These are phyloP conservation scores for Amphicarpaea edgeworthii DNA, from an alignment of 306 rosid species.

Conservation along the genomic window DNA sequence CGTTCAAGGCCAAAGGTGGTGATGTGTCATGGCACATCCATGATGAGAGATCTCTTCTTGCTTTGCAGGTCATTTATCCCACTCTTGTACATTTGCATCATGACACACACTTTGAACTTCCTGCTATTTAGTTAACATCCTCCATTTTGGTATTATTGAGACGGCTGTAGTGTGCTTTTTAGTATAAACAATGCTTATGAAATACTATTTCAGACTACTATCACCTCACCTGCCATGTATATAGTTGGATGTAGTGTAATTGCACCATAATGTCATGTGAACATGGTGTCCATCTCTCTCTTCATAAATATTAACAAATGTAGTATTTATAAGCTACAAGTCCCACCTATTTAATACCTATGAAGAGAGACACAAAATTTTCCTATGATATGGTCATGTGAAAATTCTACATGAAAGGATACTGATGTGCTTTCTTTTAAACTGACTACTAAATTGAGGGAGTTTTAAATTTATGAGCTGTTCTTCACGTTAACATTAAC, in stretches of 20 bases:
- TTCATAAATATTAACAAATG: no score
- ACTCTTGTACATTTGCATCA: conserved; percentile 29
- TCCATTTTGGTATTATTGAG: background rate
- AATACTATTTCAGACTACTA: background rate
- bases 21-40: conserved; percentile 95
- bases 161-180: background rate
- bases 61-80: conserved; percentile 69
- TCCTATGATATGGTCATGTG: background rate
- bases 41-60: conserved; percentile 92
- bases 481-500: conserved; percentile 3
- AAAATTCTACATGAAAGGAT: background rate
- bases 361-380: background rate
- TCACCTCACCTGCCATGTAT: background rate
- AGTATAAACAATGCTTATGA: background rate
- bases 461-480: conserved; percentile 32
- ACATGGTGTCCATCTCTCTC: background rate
- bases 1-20: conserved; percentile 90
- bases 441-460: background rate
- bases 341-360: background rate
- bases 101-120: conserved; percentile 16
- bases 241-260: background rate
- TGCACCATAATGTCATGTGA: background rate
- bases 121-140: background rate
- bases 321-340: background rate
- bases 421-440: background rate